These are phyloP conservation scores for Nevesoporus exiguus DNA, from an alignment of 768 basidiomycete genomes.

Conservation along the genomic window DNA sequence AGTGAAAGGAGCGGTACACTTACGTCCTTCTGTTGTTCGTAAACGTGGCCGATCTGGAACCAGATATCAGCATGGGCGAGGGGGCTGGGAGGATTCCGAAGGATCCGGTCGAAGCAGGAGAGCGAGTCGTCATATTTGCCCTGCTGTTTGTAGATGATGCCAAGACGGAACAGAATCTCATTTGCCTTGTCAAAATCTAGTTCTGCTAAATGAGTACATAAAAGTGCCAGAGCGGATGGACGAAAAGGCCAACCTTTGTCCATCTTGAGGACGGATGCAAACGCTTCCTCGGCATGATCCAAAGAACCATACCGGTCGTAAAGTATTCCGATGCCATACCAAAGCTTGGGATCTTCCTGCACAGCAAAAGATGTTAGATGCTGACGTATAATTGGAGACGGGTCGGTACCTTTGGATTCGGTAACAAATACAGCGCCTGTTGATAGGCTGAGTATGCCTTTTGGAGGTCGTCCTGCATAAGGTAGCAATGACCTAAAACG, in stretches of 20 bases:
- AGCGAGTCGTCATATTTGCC: constrained; percentile 88
- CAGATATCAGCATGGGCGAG: constrained; percentile 97
- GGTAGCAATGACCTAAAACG: constrained; percentile 83
- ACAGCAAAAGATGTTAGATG: constrained; percentile 6
- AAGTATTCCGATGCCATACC: constrained; percentile 99
- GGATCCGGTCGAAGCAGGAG: constrained; percentile 92
- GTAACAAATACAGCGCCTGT: constrained; percentile 93
- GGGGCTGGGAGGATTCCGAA: constrained; percentile 92
- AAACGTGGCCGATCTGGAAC: constrained; percentile 99
- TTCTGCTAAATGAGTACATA: constrained; percentile 32
- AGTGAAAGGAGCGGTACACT: constrained; percentile 25
- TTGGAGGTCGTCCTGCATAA: constrained; percentile 99
- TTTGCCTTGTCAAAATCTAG: constrained; percentile 97
- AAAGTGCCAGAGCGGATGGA: background rate
- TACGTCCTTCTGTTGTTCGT: constrained; percentile 96
- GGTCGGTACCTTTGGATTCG: constrained; percentile 82
- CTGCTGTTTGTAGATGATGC: constrained; percentile 99
- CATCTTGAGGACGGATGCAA: constrained; percentile 93
- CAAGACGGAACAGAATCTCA: constrained; percentile 95
- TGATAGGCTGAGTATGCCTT: constrained; percentile 99
- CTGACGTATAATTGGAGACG: background rate
- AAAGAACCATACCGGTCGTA: constrained; percentile 98
- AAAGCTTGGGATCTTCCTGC: constrained; percentile 93
- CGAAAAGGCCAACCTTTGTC: constrained; percentile 70
- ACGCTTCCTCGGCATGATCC: constrained; percentile 99